Evolutionary conservation across 2,329 filamentous ascomycete species (phyloP).

Genomic region (Septoria linicola): DNA sequence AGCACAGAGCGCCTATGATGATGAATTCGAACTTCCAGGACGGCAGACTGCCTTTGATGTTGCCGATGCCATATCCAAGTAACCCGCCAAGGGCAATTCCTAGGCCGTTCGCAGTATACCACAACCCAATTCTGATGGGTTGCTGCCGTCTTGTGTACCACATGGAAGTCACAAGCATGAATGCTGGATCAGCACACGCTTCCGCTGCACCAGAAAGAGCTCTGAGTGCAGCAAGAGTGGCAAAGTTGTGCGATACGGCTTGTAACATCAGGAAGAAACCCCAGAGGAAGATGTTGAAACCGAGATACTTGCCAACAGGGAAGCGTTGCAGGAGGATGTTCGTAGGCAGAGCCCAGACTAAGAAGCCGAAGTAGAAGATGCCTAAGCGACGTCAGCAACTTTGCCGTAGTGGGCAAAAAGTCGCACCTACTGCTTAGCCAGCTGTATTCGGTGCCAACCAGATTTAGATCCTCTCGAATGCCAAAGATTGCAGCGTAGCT

Average conservation of each 20-base stretch:
- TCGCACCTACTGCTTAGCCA: conserved; percentile 44
- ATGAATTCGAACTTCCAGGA: conserved; percentile 68
- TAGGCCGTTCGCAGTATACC: conserved; percentile 60
- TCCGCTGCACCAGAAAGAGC: conserved; percentile 59
- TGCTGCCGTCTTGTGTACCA: conserved; percentile 59
- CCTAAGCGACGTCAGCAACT: neutral
- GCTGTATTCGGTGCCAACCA: conserved; percentile 59
- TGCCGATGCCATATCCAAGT: conserved; percentile 60
- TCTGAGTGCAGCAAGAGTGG: conserved; percentile 56
- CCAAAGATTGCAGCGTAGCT: conserved; percentile 66
- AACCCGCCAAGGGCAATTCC: conserved; percentile 60
- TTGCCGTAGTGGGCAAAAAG: too few species aligned
- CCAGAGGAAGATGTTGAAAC: conserved; percentile 60
- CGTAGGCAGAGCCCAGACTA: conserved; percentile 56
- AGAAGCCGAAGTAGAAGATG: conserved; percentile 56
- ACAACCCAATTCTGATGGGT: conserved; percentile 59
- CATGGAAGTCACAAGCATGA: conserved; percentile 66
- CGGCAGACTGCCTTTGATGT: conserved; percentile 56
- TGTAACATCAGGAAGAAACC: conserved; percentile 44
- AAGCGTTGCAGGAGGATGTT: conserved; percentile 55
- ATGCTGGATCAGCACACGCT: conserved; percentile 58
- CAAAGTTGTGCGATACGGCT: conserved; percentile 47
- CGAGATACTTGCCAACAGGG: conserved; percentile 53
- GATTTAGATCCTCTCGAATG: conserved; percentile 57
- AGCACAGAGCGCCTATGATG: conserved; percentile 58